Evolutionary conservation across 768 basidiomycete species (phyloP), one percentile per base, ranked within the genome.

Genomic region (Gymnopilus dilepis): DNA sequence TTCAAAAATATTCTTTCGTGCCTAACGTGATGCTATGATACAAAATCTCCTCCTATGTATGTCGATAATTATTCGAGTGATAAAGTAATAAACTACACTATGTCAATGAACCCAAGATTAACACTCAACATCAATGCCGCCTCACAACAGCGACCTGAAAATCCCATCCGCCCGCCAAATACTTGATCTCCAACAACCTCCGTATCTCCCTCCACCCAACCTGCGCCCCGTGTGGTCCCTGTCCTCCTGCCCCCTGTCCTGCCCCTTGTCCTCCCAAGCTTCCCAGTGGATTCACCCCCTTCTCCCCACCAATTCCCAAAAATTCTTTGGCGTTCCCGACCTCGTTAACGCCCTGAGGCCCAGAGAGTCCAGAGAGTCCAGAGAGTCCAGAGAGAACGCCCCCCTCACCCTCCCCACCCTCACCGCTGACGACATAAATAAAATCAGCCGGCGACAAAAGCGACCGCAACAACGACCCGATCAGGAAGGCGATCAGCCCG

Each of bases 391-490:
- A 65, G 41, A 73, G 75, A 67, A 58, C 48, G n/a, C 40, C 34
- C 9, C n/a, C 19, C 26, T 12, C 45, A 30, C 13, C 42, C 85
- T 70, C 75, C 71, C 63, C 82, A 64, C 66, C 88, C 79, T 80
- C 67, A 84, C 15, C 15, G 7, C 26, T 30, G 47, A 50, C 89
- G 42, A 93, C 86, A 72, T 94, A 89, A 43, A 95, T 87, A 77
- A 95, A 96, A 75, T 97, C 97, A 15, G 90, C 92, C 43, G 97
- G 93, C 6, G 90, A 91, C 38, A 98, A 79, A 63, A 99, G 81
- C 17, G 93, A 94, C 58, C 97, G 86, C 62, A 97, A 77, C 58
- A 99, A 78, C 26, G 94, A 96, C 59, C 97, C 97, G 68, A 98
- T 84, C 69, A 99, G 78, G 75, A 99, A 95, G 26, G 91, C 90